These are phyloP conservation scores for Rubus parviflorus DNA, from an alignment of 306 rosid genomes.

Conservation along the genomic window DNA sequence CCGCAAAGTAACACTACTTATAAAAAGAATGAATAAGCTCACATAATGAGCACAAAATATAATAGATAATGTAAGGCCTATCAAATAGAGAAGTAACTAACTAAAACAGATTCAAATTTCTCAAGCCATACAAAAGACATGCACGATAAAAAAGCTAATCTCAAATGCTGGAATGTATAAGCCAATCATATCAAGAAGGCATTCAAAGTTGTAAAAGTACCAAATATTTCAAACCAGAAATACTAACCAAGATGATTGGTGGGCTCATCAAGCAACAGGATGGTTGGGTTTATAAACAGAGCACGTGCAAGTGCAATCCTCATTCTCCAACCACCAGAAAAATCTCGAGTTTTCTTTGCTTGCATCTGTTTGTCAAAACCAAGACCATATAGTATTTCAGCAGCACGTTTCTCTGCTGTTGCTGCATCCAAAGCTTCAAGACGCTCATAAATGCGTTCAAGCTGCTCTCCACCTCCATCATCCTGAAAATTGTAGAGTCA, in stretches of 20 bases:
- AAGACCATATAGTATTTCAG: constrained; percentile 91
- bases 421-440: constrained; percentile 90
- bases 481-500: constrained; percentile 45
- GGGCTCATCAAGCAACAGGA: constrained; percentile 94
- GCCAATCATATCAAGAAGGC: background rate
- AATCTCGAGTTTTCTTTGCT: constrained; percentile 83
- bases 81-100: background rate
- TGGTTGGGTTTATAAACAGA: constrained; percentile 88
- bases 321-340: constrained; percentile 99
- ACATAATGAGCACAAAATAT: background rate
- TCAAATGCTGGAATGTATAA: background rate
- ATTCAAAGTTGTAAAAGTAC: background rate
- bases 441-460: constrained; percentile 88
- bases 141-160: background rate
- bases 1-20: no score
- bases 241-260: constrained; percentile 91
- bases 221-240: background rate
- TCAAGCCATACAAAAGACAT: background rate
- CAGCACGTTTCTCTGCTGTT: constrained; percentile 98
- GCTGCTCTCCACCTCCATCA: constrained; percentile 94
- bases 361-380: constrained; percentile 97
- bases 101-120: background rate
- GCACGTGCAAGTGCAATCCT: constrained; percentile 98
- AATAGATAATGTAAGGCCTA: background rate
- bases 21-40: background rate